phyloP scores from a whole-genome alignment of 139 green algal species.

The Picochlorum sp. region DNA sequence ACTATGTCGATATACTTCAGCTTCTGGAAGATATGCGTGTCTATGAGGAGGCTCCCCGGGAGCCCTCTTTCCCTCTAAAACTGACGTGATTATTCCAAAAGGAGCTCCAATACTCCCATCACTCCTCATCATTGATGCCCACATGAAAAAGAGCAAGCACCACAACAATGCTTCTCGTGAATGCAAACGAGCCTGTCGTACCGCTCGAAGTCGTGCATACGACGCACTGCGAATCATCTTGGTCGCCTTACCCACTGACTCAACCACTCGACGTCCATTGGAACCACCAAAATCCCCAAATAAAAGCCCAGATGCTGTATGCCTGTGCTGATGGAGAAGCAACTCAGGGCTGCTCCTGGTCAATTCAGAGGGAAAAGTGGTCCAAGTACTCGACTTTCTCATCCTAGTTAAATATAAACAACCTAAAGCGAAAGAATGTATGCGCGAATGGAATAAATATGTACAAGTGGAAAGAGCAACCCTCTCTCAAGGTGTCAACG shows the following conservation, averaged over 20 bases:
- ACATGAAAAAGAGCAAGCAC: not conserved
- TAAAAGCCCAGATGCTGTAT: not conserved
- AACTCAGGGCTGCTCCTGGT: no score
- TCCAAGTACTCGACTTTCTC: no score
- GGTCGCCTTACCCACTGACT: no score
- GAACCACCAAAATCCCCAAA: not conserved
- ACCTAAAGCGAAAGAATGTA: no score
- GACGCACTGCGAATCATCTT: not conserved
- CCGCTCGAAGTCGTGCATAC: not conserved
- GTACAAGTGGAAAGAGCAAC: no score
- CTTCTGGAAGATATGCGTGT: not conserved
- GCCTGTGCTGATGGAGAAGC: not conserved
- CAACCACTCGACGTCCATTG: no score
- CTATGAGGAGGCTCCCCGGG: slow-evolving; percentile 4
- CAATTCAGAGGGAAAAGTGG: no score
- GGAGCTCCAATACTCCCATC: not conserved
- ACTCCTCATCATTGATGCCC: not conserved
- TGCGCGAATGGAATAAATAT: no score
- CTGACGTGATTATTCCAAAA: not conserved
- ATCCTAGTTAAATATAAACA: no score
- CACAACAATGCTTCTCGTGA: not conserved
- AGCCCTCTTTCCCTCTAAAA: not conserved
- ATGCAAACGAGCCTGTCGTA: not conserved
- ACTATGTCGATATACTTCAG: not conserved
- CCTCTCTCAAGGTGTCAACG: no score